Percentiles rank a stretch among this genome's conserved stretches.
Conservation (phyloP, 768 basidiomycete species). For the Cystofilobasidium bisporidii region DNA sequence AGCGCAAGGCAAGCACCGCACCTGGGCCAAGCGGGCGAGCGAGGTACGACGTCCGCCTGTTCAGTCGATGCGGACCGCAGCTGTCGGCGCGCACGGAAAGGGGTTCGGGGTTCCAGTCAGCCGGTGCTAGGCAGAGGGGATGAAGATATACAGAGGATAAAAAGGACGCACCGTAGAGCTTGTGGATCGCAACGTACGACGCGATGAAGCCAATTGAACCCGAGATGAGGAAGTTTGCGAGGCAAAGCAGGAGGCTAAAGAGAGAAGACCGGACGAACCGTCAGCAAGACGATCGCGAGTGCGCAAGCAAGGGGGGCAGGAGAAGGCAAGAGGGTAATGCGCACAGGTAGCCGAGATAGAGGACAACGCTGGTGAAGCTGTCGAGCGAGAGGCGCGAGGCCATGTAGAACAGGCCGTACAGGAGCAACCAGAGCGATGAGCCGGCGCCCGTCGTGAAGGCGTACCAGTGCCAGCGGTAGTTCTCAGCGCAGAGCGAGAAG, state of each 20-base stretch:
- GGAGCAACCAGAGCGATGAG: conserved; percentile 77
- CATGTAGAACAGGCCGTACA: conserved; percentile 34
- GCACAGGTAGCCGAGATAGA: conserved; percentile 80
- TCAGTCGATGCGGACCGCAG: conserved; percentile 7
- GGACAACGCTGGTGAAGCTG: conserved; percentile 64
- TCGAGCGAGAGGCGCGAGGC: conserved; percentile 72
- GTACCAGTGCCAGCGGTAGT: conserved; percentile 97
- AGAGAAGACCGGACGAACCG: too few species aligned
- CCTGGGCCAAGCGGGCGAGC: too few species aligned
- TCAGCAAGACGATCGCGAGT: neutral
- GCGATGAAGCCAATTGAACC: conserved; percentile 88
- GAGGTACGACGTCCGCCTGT: neutral
- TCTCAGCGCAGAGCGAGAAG: conserved; percentile 85
- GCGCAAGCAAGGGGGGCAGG: neutral
- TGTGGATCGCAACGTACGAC: conserved; percentile 79
- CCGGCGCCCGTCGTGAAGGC: conserved; percentile 86
- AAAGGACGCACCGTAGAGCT: conserved; percentile 50
- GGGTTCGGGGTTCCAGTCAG: too few species aligned
- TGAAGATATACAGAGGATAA: neutral
- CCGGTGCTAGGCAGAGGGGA: neutral
- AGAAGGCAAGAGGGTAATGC: conserved; percentile 19
- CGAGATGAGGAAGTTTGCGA: conserved; percentile 80
- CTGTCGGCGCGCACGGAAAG: neutral
- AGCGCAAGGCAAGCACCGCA: too few species aligned
- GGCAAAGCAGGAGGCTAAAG: conserved; percentile 56